Conservation (phyloP, 805 yeast species). For the Pichia cabralensis region DNA sequence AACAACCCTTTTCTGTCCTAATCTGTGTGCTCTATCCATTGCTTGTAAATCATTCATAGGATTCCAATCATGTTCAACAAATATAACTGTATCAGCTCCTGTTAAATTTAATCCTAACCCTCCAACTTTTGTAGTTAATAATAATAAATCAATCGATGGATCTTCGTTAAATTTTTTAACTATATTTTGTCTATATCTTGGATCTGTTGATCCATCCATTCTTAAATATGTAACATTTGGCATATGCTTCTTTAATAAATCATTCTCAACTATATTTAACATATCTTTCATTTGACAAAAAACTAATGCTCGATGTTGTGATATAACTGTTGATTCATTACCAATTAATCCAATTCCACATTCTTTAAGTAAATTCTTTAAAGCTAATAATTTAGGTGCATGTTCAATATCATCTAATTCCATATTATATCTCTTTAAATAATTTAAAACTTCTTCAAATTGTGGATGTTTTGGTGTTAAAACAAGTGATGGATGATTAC, state of each 20-base stretch:
- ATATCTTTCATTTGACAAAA: slow-evolving; percentile 96
- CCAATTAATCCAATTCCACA: slow-evolving; percentile 72
- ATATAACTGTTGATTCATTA: slow-evolving; percentile 46
- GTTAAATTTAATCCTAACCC: slow-evolving; percentile 96
- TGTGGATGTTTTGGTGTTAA: slow-evolving; percentile 78
- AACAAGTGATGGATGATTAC: slow-evolving; percentile 94
- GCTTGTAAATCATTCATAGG: slow-evolving; percentile 99
- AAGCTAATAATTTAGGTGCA: slow-evolving; percentile 83
- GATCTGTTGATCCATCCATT: slow-evolving; percentile 89
- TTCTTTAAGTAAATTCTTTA: slow-evolving; percentile 70
- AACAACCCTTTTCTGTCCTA: slow-evolving; percentile 96
- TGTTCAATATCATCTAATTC: slow-evolving; percentile 64
- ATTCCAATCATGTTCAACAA: slow-evolving; percentile 99
- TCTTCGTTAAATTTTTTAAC: slow-evolving; percentile 90
- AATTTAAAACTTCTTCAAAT: slow-evolving; percentile 52
- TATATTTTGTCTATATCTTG: slow-evolving; percentile 81
- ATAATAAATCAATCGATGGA: slow-evolving; percentile 89
- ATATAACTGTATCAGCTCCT: slow-evolving; percentile 98
- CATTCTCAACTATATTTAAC: slow-evolving; percentile 94
- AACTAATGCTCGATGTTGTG: slow-evolving; percentile 90
- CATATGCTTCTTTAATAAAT: slow-evolving; percentile 69
- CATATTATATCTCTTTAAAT: slow-evolving; percentile 47
- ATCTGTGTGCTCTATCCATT: slow-evolving; percentile 97
- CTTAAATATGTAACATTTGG: slow-evolving; percentile 92
- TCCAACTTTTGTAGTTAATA: slow-evolving; percentile 95